Conservation (phyloP, 2,329 filamentous ascomycete species). For the Fusarium napiforme region DNA sequence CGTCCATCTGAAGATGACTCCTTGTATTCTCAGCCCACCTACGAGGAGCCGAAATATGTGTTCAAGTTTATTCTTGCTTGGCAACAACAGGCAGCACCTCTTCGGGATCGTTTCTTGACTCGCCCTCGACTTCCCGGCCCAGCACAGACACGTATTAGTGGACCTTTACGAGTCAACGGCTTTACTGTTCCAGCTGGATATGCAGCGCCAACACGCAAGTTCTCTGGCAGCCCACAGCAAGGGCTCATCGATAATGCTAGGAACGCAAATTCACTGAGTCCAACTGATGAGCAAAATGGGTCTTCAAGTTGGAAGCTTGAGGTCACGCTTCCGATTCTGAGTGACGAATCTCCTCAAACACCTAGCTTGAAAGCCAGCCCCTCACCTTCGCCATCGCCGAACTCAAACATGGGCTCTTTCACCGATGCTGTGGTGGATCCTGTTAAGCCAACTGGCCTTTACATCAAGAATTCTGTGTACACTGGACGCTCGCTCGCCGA, state of each 20-base stretch:
- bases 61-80: constrained; percentile 82
- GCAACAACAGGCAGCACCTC: constrained; percentile 65
- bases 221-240: constrained; percentile 58
- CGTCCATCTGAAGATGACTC: constrained; percentile 63
- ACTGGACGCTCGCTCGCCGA: constrained; percentile 80
- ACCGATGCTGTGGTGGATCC: constrained; percentile 53
- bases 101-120: constrained; percentile 70
- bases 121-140: constrained; percentile 76
- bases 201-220: constrained; percentile 57
- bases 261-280: constrained; percentile 57
- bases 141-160: constrained; percentile 72
- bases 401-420: constrained; percentile 36
- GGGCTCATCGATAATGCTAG: constrained; percentile 63
- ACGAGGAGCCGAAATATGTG: constrained; percentile 67
- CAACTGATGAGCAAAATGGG: constrained; percentile 43
- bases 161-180: constrained; percentile 53
- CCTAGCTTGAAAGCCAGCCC: constrained; percentile 16
- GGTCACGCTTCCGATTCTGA: constrained; percentile 38
- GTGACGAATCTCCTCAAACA: constrained; percentile 23
- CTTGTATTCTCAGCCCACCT: constrained; percentile 65
- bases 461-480: constrained; percentile 65
- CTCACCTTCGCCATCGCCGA: constrained; percentile 30
- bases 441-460: constrained; percentile 58
- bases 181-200: constrained; percentile 52
- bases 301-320: constrained; percentile 29